Evolutionary conservation across 2,329 filamentous ascomycete genomes (phyloP), one percentile per base, ranked within the genome.

Genomic region (Ophiostoma sp.): DNA sequence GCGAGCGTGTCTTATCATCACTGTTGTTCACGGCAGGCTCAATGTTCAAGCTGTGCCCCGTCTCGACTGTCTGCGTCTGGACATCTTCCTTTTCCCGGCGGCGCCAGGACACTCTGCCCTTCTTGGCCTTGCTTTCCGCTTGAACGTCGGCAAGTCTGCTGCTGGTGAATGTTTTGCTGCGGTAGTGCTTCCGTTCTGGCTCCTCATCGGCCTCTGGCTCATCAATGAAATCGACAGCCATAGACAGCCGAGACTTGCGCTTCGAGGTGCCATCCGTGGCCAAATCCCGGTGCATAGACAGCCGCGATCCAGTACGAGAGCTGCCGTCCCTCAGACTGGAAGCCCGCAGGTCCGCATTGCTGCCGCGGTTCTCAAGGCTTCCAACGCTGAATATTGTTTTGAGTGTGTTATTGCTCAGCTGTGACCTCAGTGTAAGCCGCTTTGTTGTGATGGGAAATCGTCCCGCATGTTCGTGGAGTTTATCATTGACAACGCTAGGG

Each of bases 321-420:
- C 55, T 60, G 27, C 55, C 55, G 27, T 38, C 42, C 41, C 14
- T 12, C 12, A 27, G 47, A 6, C 16, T 58, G 2, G 42, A 65
- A 18, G 44, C 58, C 7, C 64, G 44, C 7, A 63, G 44, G n/a
- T 69, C 70, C 16, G 52, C 60, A 42, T 63, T 73, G 52, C 70
- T 75, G 16, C 73, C 65, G 18, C 65, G 63, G 9, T 45, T 70
- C 63, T 82, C 80, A 18, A 79, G 74, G 65, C 81, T 84, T 5
- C 79, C 81, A 8, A 83, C 81, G 69, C 82, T 84, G 66, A 84
- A 73, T 18, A 84, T 83, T 0, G 82, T 84, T 66, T 80, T 81
- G 40, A 84, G 73, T 0, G 80, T 82, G 40, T 83, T 82, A 71
- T 79, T 79, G 72, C 80, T 83, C n/a, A 77, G 72, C 44, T 80